Evolutionary conservation across 352 stramenopile genomes (phyloP).

Genomic region (Paralagenidium karlingii): DNA sequence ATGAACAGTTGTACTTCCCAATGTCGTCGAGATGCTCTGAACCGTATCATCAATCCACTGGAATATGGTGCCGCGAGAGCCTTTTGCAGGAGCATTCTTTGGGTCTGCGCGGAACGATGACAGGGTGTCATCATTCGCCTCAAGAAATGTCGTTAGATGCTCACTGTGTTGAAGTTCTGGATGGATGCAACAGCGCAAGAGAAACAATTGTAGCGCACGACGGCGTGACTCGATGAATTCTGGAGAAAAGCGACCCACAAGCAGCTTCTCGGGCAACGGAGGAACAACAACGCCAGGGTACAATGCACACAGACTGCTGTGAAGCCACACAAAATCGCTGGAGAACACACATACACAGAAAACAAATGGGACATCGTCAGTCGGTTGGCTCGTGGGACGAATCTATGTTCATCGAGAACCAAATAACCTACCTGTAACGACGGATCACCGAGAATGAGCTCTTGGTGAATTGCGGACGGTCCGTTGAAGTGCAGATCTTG

Average conservation of each 20-base stretch:
- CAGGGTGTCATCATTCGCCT: constrained; percentile 62
- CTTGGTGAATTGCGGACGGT: constrained; percentile 71
- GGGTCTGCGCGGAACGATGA: constrained; percentile 50
- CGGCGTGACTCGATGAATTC: constrained; percentile 85
- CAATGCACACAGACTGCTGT: constrained; percentile 76
- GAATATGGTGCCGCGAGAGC: constrained; percentile 50
- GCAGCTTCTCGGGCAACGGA: constrained; percentile 92
- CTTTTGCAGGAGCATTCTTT: constrained; percentile 26
- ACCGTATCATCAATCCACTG: constrained; percentile 84
- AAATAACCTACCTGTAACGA: too few species aligned
- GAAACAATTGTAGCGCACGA: constrained; percentile 65
- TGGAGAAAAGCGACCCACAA: constrained; percentile 88
- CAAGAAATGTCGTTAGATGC: constrained; percentile 74
- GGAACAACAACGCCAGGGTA: constrained; percentile 88
- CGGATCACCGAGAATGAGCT: constrained; percentile 85
- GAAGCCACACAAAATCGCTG: constrained; percentile 96
- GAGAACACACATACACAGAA: too few species aligned
- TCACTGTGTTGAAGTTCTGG: constrained; percentile 77
- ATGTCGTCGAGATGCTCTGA: constrained; percentile 64
- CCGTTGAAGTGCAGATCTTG: constrained; percentile 82
- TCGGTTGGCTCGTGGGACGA: background rate
- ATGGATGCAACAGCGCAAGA: constrained; percentile 64
- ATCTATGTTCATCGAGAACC: background rate
- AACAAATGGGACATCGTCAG: background rate
- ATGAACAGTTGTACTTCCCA: constrained; percentile 14